Conservation (phyloP, 208 protist species). For the Trypanosoma conorhini region DNA sequence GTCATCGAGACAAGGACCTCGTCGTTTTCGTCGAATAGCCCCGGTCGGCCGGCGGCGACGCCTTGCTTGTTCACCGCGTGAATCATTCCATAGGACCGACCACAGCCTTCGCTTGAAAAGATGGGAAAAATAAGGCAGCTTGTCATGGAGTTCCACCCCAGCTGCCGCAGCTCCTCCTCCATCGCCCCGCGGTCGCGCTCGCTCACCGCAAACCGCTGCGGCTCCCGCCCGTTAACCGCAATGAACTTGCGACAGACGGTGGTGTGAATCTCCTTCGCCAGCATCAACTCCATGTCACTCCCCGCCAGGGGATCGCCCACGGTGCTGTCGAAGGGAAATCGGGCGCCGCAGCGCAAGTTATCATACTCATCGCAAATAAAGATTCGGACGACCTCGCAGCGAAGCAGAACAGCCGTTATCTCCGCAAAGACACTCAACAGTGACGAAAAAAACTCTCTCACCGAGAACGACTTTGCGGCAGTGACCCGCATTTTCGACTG, state of each 20-base stretch:
- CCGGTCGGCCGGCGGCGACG: conserved; percentile 15
- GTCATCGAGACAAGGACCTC: conserved; percentile 56
- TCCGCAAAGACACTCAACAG: conserved; percentile 74
- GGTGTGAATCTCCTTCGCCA: conserved; percentile 77
- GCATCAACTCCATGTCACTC: conserved; percentile 71
- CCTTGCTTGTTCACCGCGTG: conserved; percentile 87
- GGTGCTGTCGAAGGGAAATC: conserved; percentile 51
- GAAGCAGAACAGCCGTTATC: conserved; percentile 67
- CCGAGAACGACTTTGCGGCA: conserved; percentile 22
- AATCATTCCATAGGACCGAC: conserved; percentile 71
- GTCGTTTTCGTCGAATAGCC: conserved; percentile 46
- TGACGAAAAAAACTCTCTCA: conserved; percentile 47
- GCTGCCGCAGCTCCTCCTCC: conserved; percentile 39
- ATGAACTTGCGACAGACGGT: conserved; percentile 74
- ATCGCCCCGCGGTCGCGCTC: conserved; percentile 36
- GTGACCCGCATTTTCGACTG: conserved; percentile 7
- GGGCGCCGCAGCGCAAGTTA: conserved; percentile 66
- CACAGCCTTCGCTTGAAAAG: conserved; percentile 33
- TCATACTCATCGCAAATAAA: conserved; percentile 83
- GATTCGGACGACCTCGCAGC: conserved; percentile 85
- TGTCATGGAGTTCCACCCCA: conserved; percentile 66
- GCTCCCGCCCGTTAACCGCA: conserved; percentile 68
- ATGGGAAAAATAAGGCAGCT: conserved; percentile 89
- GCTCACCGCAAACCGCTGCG: conserved; percentile 29
- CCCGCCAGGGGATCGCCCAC: conserved; percentile 71